Evolutionary conservation across 1,139 yeast genomes (phyloP).

Genomic region (Geotrichum siamense): DNA sequence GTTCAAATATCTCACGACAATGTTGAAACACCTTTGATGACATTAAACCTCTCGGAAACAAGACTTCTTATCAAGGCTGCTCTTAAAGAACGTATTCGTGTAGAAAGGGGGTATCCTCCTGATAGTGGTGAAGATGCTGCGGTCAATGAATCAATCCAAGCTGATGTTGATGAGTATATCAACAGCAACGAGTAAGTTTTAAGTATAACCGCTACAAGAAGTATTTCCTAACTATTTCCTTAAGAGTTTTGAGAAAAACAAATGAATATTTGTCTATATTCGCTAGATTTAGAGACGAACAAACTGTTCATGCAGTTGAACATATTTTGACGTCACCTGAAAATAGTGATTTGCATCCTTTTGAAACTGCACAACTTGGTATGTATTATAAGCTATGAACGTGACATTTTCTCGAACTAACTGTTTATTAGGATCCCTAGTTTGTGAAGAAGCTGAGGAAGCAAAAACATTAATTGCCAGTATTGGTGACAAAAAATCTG

Average conservation of each 20-base stretch:
- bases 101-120: conserved; percentile 32
- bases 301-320: conserved; percentile 90
- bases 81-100: conserved; percentile 63
- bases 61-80: conserved; percentile 87
- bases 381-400: conserved; percentile 12
- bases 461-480: conserved; percentile 93
- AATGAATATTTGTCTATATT: conserved; percentile 79
- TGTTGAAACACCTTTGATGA: conserved; percentile 65
- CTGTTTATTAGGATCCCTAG: conserved; percentile 56
- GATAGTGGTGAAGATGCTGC: conserved; percentile 38
- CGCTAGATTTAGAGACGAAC: conserved; percentile 85
- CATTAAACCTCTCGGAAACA: conserved; percentile 84
- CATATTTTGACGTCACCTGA: conserved; percentile 68
- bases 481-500: conserved; percentile 69
- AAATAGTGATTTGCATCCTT: conserved; percentile 73
- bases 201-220: not conserved
- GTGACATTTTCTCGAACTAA: not conserved
- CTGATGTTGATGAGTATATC: conserved; percentile 38
- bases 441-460: conserved; percentile 96
- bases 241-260: conserved; percentile 77
- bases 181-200: conserved; percentile 36
- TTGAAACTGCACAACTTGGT: conserved; percentile 82
- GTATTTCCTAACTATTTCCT: not conserved
- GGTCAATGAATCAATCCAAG: conserved; percentile 36
- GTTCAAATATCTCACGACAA: conserved; percentile 78